A percentile compares a stretch with the other conserved stretches of the same genome.
Conservation (phyloP, 176 grass and related monocot species). For the Juncus effusus region DNA sequence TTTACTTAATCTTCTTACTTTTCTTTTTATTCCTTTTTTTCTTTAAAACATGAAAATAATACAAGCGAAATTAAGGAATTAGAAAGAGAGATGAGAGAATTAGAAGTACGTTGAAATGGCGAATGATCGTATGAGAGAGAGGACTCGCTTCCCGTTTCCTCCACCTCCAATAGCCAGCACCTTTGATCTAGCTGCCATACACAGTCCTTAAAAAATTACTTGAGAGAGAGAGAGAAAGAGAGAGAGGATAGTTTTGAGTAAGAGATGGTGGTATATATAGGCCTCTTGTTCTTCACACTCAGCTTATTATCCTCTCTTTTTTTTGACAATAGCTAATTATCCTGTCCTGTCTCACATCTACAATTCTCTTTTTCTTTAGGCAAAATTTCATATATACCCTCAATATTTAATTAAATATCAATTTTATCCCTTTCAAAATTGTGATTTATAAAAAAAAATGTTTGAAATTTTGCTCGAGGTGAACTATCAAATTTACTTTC, state of each 20-base stretch:
- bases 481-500: no score
- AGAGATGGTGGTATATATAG: no score
- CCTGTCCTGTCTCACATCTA: not conserved
- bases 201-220: not conserved
- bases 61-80: not conserved
- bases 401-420: no score
- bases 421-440: no score
- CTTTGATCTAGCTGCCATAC: slow-evolving; percentile 22
- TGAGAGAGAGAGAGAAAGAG: not conserved
- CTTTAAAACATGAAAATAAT: no score
- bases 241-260: not conserved
- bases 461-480: no score
- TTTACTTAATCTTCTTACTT: no score
- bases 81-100: not conserved
- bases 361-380: not conserved
- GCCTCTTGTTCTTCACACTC: no score
- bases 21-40: no score
- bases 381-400: not conserved
- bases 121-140: slow-evolving; percentile 17
- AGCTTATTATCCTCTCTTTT: not conserved
- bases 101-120: slow-evolving; percentile 11
- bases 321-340: not conserved
- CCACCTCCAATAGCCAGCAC: not conserved
- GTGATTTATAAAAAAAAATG: no score
- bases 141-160: not conserved